Evolutionary conservation across 208 protist species (phyloP), one percentile per base, ranked within the genome.

Genomic region (Lotmaria passim): DNA sequence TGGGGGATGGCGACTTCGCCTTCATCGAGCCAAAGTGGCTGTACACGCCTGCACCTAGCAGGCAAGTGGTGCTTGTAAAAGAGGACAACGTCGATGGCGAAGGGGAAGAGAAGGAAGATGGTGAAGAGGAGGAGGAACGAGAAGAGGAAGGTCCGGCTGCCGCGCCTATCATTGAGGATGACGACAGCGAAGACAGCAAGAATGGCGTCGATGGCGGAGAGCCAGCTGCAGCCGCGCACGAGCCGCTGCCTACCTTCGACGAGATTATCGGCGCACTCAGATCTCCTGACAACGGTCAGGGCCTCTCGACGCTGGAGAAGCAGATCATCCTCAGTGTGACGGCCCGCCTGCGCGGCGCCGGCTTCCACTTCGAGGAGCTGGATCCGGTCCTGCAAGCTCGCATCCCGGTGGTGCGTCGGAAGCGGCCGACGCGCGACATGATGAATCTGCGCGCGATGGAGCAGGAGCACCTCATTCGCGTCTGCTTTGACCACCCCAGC

Each of bases 1-100:
- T 69, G 10, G 78, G 85, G 1, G 91, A 96, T 61, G 85, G 73
- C 33, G 91, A 96, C 67, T 94, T 94, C 65, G 73, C 83, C 19
- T 73, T 87, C 7, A 47, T 82, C n/a, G 67, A 56, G 44, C 75
- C 61, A 0, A 38, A 55, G 28, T 63, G 46, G 59, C 62, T 38
- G 26, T 10, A 50, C 31, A 33, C 43, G 30, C 26, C 48, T 21
- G 55, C 38, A 5, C 38, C 6, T 34, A 30, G 23, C 47, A 44
- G 15, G 1, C n/a, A 60, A 34, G 11, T 43, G 1, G 47, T 65
- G 23, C 38, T 52, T 21, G 34, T 38, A 51, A 28, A 24, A 24
- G 44, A n/a, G 7, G 64, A 31, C 15, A 19, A 41, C 7, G 63
- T 56, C 28, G 23, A 24, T 17, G 46, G 6, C 17, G 50, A 73